Conservation (phyloP, 2,329 filamentous ascomycete genomes). For the Colletotrichum sp. region DNA sequence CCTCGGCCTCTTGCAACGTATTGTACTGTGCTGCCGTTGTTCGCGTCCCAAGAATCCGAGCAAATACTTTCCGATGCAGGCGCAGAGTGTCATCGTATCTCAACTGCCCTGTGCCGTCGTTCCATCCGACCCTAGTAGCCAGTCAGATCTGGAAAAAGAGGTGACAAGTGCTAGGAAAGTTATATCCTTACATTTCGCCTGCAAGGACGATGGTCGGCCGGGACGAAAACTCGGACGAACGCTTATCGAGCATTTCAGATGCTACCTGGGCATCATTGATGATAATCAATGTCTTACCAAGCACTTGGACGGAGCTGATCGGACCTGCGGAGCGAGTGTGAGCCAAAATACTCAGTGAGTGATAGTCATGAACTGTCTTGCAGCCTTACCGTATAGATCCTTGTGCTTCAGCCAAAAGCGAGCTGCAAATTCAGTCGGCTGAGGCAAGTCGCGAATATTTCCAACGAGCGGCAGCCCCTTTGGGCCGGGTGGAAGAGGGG, state of each 20-base stretch:
- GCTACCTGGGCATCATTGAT: constrained; percentile 40
- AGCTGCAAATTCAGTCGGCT: constrained; percentile 30
- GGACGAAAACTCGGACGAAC: constrained; percentile 32
- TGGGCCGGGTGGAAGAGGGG: constrained; percentile 28
- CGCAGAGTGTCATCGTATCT: constrained; percentile 42
- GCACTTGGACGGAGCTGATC: constrained; percentile 35
- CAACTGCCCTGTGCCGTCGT: constrained; percentile 35
- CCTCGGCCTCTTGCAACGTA: constrained; percentile 47
- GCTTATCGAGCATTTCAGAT: constrained; percentile 41
- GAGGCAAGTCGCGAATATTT: constrained; percentile 49
- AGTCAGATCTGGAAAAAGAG: background rate
- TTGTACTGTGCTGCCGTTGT: constrained; percentile 41
- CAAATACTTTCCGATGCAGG: constrained; percentile 48
- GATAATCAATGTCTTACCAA: constrained; percentile 44
- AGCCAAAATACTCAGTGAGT: fast-evolving
- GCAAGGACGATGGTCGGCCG: constrained; percentile 35
- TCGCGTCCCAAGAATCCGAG: constrained; percentile 48
- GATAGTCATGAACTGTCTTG: fast-evolving
- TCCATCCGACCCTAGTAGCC: constrained; percentile 36
- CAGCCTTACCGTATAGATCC: constrained; percentile 28
- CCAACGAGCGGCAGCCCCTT: constrained; percentile 45
- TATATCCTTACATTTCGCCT: constrained; percentile 36
- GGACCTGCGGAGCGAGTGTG: background rate
- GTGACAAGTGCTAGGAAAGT: fast-evolving
- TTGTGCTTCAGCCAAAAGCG: constrained; percentile 39